phyloP scores from a whole-genome alignment of 2,329 filamentous ascomycete genomes.

The Ophiosphaerella narmari region DNA sequence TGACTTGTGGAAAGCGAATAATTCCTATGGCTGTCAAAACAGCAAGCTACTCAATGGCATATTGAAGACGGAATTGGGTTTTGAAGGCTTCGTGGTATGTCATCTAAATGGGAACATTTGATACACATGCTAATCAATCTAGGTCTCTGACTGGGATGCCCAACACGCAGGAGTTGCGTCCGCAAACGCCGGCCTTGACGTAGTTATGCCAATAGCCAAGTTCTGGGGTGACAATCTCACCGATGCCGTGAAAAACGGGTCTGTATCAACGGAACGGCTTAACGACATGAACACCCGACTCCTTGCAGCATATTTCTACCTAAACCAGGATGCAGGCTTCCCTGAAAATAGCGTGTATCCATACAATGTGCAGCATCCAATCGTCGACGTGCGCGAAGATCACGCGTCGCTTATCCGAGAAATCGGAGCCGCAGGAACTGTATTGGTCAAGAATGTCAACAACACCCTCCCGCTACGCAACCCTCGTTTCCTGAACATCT shows the following conservation, averaged over 20 bases:
- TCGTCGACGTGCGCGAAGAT: constrained; percentile 54
- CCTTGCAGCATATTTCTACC: constrained; percentile 32
- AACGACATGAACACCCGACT: constrained; percentile 39
- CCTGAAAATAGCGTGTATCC: constrained; percentile 29
- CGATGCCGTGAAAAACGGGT: constrained; percentile 36
- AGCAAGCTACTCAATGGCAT: constrained; percentile 54
- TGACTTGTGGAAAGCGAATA: constrained; percentile 18
- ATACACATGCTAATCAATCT: not conserved
- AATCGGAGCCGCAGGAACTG: constrained; percentile 47
- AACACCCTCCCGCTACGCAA: constrained; percentile 58
- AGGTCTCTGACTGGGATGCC: constrained; percentile 49
- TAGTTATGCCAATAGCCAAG: constrained; percentile 47
- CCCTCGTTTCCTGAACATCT: constrained; percentile 45
- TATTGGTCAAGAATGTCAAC: constrained; percentile 58
- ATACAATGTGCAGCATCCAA: constrained; percentile 37
- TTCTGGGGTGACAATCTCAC: constrained; percentile 40
- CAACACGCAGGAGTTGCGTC: constrained; percentile 52
- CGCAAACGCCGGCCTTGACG: constrained; percentile 54
- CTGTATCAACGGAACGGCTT: constrained; percentile 25
- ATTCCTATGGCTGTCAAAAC: constrained; percentile 41
- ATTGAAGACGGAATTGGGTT: constrained; percentile 57
- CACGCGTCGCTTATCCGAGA: constrained; percentile 48
- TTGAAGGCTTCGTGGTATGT: constrained; percentile 50
- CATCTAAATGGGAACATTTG: not conserved
- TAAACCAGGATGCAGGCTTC: constrained; percentile 48